Evolutionary conservation across 129 eudicot genomes (phyloP).

Genomic region (Flaveria linearis): DNA sequence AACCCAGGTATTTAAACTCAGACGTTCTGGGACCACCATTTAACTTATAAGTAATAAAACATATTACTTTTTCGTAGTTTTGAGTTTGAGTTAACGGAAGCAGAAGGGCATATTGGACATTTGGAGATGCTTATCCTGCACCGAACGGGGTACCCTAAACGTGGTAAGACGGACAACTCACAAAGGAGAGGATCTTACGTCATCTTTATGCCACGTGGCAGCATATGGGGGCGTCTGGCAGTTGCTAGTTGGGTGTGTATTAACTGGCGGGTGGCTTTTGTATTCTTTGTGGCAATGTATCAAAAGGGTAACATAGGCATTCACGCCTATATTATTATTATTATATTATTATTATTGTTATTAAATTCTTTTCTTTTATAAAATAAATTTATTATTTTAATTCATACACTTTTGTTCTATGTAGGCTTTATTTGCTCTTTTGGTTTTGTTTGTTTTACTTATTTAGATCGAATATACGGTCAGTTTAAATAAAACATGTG

Average conservation of each 20-base stretch:
- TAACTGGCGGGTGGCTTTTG: slow-evolving; percentile 31
- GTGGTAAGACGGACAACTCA: slow-evolving; percentile 34
- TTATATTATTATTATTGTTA: no score
- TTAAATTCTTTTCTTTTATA: neutral
- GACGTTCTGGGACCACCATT: no score
- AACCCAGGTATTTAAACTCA: no score
- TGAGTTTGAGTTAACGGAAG: no score
- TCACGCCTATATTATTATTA: slow-evolving; percentile 17
- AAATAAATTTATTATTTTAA: neutral
- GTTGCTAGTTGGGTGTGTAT: slow-evolving; percentile 23
- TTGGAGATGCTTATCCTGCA: slow-evolving; percentile 10
- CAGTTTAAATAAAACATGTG: neutral
- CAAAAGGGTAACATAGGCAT: slow-evolving; percentile 1
- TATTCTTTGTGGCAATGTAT: slow-evolving; percentile 2
- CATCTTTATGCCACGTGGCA: slow-evolving; percentile 27
- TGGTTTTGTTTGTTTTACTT: neutral
- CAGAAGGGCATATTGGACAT: slow-evolving; percentile 3
- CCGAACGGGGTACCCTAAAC: slow-evolving; percentile 24
- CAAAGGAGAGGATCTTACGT: slow-evolving; percentile 20
- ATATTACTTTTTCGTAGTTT: no score
- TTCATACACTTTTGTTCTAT: neutral
- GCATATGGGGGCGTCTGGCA: slow-evolving; percentile 10
- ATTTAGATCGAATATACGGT: neutral
- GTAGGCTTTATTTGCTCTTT: no score
- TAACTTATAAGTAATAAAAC: no score